phyloP scores from a whole-genome alignment of 768 basidiomycete genomes.

The Panaeolus cyanescens region DNA sequence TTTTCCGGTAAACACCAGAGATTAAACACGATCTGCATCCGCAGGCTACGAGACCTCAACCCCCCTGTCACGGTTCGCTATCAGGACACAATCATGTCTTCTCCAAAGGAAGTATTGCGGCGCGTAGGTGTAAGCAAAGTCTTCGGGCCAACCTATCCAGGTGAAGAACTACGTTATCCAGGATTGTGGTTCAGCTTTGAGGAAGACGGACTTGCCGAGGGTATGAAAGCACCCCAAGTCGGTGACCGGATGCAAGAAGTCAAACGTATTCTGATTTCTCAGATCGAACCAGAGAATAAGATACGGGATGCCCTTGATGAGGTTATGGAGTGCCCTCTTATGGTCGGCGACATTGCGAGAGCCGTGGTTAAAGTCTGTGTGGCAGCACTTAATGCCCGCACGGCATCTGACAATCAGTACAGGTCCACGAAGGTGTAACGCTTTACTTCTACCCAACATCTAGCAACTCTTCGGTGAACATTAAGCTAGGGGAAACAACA shows the following conservation, averaged over 20 bases:
- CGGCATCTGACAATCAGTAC: conserved; percentile 1
- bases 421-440: conserved; percentile 77
- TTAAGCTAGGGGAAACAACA: conserved; percentile 74
- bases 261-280: conserved; percentile 71
- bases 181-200: conserved; percentile 86
- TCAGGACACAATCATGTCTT: conserved; percentile 63
- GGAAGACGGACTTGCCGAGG: conserved; percentile 64
- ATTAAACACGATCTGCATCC: conserved; percentile 75
- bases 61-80: conserved; percentile 72
- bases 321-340: conserved; percentile 60
- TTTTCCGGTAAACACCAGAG: conserved; percentile 82
- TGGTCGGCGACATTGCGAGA: conserved; percentile 71
- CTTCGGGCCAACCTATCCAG: conserved; percentile 84
- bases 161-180: conserved; percentile 77
- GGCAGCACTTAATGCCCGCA: not conserved
- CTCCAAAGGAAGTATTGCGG: conserved; percentile 58
- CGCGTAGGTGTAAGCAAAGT: conserved; percentile 67
- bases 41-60: conserved; percentile 64
- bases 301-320: conserved; percentile 74
- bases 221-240: conserved; percentile 48
- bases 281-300: conserved; percentile 60
- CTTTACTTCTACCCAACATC: conserved; percentile 66
- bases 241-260: conserved; percentile 78
- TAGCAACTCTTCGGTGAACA: conserved; percentile 45
- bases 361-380: conserved; percentile 68